Percentiles rank a stretch among this genome's conserved stretches.
Evolutionary conservation across 2,329 filamentous ascomycete genomes (phyloP).

Genomic region (Xylariomycetidae sp.): DNA sequence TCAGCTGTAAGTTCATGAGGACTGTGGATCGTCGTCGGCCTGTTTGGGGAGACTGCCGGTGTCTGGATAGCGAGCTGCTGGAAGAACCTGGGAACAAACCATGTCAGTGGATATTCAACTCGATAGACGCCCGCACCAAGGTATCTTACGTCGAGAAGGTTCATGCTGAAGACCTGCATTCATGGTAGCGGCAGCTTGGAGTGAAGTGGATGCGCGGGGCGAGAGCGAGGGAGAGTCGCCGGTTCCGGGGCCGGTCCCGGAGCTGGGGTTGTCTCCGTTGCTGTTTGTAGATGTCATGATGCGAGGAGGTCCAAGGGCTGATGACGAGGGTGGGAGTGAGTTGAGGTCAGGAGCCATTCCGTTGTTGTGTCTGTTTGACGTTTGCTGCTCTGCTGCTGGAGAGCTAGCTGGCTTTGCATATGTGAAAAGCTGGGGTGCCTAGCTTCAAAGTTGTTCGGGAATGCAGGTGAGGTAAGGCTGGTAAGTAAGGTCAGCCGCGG

Average conservation of each 20-base stretch:
- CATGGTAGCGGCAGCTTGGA: constrained; percentile 72
- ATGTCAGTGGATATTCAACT: no score
- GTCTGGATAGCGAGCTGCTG: constrained; percentile 45
- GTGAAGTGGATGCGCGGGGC: constrained; percentile 61
- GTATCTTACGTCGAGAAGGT: constrained; percentile 48
- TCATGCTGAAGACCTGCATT: constrained; percentile 71
- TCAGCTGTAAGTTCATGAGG: constrained; percentile 68
- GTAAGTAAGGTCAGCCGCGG: no score
- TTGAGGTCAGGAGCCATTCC: constrained; percentile 57
- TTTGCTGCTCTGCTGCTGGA: no score
- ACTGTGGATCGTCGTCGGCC: constrained; percentile 63
- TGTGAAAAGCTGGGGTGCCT: no score
- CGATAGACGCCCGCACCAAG: not conserved
- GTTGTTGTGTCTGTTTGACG: no score
- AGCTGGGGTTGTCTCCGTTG: constrained; percentile 23
- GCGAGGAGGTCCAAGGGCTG: constrained; percentile 29
- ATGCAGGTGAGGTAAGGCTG: no score
- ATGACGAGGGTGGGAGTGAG: constrained; percentile 48
- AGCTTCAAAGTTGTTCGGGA: no score
- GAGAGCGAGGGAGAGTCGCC: constrained; percentile 55
- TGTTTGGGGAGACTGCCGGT: constrained; percentile 40
- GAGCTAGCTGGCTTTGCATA: no score
- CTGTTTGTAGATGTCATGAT: constrained; percentile 30
- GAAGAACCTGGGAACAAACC: constrained; percentile 41
- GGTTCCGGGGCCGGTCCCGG: no score